These are phyloP conservation scores for Exophiala xenobiotica DNA, from an alignment of 2,329 filamentous ascomycete species.

Conservation along the genomic window DNA sequence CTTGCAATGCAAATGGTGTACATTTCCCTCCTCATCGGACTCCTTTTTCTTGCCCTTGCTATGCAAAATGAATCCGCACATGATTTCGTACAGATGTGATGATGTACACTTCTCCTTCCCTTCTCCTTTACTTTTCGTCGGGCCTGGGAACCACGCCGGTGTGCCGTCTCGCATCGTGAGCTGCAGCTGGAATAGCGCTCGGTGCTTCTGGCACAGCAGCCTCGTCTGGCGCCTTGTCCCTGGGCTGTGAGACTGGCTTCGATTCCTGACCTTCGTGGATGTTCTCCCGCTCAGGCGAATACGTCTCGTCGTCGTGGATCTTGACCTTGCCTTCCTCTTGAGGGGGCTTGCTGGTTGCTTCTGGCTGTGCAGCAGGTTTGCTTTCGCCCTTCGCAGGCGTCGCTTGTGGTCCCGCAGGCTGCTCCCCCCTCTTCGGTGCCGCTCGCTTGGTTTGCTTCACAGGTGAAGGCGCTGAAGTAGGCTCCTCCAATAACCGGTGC, in stretches of 20 bases:
- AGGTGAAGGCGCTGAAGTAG: conserved; percentile 11
- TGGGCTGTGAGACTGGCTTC: neutral
- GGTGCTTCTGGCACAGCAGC: too few relatives aligned
- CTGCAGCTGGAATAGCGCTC: conserved; percentile 10
- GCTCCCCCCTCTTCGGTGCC: neutral
- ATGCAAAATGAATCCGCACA: neutral
- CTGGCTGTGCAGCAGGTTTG: neutral
- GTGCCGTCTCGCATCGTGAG: conserved; percentile 10
- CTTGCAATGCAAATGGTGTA: conserved; percentile 5
- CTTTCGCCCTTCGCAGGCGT: neutral
- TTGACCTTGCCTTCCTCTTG: conserved; percentile 8
- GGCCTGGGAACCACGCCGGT: neutral
- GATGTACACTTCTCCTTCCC: neutral
- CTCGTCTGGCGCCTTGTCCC: neutral
- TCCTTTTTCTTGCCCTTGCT: neutral
- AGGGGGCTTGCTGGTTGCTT: neutral
- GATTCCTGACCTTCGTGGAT: conserved; percentile 13
- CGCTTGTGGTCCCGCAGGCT: neutral
- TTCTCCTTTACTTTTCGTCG: conserved; percentile 5
- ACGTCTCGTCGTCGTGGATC: conserved; percentile 11
- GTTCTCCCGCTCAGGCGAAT: conserved; percentile 16
- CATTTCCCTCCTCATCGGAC: conserved; percentile 5
- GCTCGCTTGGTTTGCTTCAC: conserved; percentile 4
- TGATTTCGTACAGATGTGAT: too few relatives aligned
- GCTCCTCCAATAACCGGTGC: conserved; percentile 25